Conservation (phyloP, 2,329 filamentous ascomycete species). For the Dactylellina haptotyla region DNA sequence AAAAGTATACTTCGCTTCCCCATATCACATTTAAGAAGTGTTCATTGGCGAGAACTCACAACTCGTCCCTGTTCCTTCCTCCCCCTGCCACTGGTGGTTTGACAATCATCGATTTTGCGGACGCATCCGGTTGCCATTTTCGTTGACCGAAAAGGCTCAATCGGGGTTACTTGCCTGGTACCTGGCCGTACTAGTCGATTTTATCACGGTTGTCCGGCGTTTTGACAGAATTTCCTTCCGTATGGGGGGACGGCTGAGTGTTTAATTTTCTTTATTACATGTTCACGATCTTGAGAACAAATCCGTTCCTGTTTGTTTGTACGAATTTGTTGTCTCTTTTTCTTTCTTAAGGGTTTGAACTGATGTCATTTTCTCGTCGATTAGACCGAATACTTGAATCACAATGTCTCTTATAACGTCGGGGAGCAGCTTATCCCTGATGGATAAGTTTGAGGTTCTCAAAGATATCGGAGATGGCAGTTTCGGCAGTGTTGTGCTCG, state of each 20-base stretch:
- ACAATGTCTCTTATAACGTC: constrained; percentile 58
- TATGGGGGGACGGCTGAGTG: constrained; percentile 37
- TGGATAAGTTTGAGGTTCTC: constrained; percentile 94
- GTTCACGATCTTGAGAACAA: constrained; percentile 18
- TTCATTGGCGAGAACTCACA: constrained; percentile 14
- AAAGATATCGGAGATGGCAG: constrained; percentile 99
- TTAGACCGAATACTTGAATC: constrained; percentile 35
- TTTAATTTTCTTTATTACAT: constrained; percentile 48
- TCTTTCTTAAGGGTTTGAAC: constrained; percentile 16
- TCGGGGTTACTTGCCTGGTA: constrained; percentile 51
- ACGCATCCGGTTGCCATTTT: constrained; percentile 53
- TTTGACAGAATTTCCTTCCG: constrained; percentile 41
- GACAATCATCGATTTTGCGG: constrained; percentile 43
- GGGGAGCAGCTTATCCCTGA: constrained; percentile 71
- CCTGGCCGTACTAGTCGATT: constrained; percentile 45
- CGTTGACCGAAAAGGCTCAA: constrained; percentile 50
- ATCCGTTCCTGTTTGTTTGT: constrained; percentile 13
- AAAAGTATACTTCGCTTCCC: neutral
- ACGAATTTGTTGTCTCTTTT: constrained; percentile 11
- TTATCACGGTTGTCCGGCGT: constrained; percentile 34
- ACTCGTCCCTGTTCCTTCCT: constrained; percentile 12
- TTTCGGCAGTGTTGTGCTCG: constrained; percentile 94
- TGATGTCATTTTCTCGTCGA: constrained; percentile 28
- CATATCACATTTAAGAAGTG: constrained; percentile 21
- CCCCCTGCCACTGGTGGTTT: constrained; percentile 36